phyloP scores from a whole-genome alignment of 192 early-diverging fungal species.

The Coemansia sp. region DNA sequence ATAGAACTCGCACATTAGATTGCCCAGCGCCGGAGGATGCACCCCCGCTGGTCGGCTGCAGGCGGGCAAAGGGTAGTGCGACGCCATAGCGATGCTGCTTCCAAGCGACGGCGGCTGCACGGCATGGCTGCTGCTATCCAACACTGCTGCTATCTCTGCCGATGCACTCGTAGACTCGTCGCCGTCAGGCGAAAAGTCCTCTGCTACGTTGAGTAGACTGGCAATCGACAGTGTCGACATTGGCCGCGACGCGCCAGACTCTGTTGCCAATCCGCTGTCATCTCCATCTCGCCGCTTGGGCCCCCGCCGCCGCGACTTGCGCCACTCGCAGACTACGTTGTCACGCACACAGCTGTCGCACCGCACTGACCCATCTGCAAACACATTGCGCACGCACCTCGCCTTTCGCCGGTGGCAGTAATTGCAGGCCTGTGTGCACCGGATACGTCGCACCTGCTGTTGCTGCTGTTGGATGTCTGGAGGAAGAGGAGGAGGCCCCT shows the following conservation, averaged over 20 bases:
- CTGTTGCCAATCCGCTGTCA: no score
- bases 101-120: background rate
- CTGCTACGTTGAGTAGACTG: slow-evolving; percentile 26
- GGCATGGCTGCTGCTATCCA: background rate
- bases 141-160: background rate
- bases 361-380: slow-evolving; percentile 25
- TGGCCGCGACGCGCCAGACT: background rate
- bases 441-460: slow-evolving; percentile 14
- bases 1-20: slow-evolving; percentile 13
- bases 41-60: slow-evolving; percentile 7
- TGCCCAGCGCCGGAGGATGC: background rate
- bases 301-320: slow-evolving; percentile 27
- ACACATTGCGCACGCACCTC: slow-evolving; percentile 30
- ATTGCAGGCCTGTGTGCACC: slow-evolving; percentile 38
- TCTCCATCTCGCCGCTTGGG: slow-evolving; percentile 17
- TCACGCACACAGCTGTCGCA: slow-evolving; percentile 42
- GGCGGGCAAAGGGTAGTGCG: slow-evolving; percentile 6
- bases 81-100: background rate
- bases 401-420: slow-evolving; percentile 43
- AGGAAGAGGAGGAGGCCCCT: no score
- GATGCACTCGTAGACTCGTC: background rate
- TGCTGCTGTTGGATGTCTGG: no score
- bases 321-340: slow-evolving; percentile 26
- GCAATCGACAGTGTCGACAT: slow-evolving; percentile 11
- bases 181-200: background rate